Conservation (phyloP, 2,329 filamentous ascomycete genomes). For the Monilinia polystroma region DNA sequence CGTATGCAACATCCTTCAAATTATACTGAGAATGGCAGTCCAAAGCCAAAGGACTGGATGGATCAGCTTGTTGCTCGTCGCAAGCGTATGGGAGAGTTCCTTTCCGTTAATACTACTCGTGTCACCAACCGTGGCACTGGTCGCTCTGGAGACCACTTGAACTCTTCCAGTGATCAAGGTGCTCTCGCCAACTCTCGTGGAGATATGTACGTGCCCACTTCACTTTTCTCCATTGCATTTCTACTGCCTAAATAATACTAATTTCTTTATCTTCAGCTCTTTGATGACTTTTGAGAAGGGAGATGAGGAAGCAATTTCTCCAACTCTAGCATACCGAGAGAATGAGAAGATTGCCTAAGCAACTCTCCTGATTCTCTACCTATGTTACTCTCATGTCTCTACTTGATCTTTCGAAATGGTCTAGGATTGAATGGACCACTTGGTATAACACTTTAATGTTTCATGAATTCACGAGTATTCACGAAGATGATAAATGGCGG, state of each 20-base stretch:
- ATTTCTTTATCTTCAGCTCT: constrained; percentile 6
- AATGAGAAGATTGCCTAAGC: constrained; percentile 7
- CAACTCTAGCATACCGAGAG: constrained; percentile 6
- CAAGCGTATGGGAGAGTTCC: constrained; percentile 2
- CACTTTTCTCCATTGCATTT: rapidly evolving
- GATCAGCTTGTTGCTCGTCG: constrained; percentile 15
- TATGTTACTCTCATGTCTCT: neutral
- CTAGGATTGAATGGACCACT: neutral
- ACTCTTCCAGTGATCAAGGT: neutral
- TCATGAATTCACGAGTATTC: neutral
- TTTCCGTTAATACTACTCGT: constrained; percentile 11
- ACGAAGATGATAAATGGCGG: constrained; percentile 7
- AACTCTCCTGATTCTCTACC: neutral
- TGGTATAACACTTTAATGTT: neutral
- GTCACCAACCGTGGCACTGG: constrained; percentile 3
- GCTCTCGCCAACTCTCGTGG: constrained; percentile 6
- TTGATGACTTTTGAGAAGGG: constrained; percentile 20
- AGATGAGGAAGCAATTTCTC: constrained; percentile 5
- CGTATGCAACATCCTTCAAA: constrained; percentile 16
- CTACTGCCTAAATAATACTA: neutral
- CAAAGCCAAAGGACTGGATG: constrained; percentile 21
- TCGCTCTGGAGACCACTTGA: neutral
- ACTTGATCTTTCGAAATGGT: constrained; percentile 8
- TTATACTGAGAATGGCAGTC: constrained; percentile 15
- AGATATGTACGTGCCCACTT: constrained; percentile 1